Base-by-base conservation (phyloP, 192 early-diverging fungal species). In the Phycomyces blakesleeanus region DNA sequence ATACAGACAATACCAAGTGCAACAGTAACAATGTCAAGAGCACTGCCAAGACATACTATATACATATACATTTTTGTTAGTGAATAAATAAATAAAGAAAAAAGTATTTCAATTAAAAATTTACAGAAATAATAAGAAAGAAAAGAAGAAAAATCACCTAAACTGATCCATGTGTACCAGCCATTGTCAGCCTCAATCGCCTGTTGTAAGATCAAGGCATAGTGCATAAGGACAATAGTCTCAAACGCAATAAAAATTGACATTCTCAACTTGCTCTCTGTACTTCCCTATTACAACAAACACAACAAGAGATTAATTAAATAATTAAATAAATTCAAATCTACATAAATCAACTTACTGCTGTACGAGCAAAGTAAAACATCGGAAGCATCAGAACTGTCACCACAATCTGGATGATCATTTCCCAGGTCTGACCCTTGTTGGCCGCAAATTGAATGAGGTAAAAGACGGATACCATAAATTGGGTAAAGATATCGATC, bases 401-500 rank as follows among this genome's bases (percentile, higher is more conserved):
- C 12, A 76, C 58, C 9, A 51, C 57, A 20, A 71, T 22, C 44
- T 76, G 74, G 51, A 76, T 49, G n/a, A 37, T 40, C 18, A 59
- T 67, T 38, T 63, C 61, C 74, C 74, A 71, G 11, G 51, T 7
- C 3, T 38, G 24, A 9, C 57, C 52, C 7, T n/a, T 38, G 22
- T 58, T 60, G 8, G 66, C 26, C 14, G 55, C 69, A 40, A 61
- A 71, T 37, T 73, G 71, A 20, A 73, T 73, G 16, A 73, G 20
- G 51, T 73, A 73, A 55, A 76, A 76, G n/a, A 70, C 37, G 3
- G 74, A 76, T 12, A 76, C 66, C 38, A 76, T 24, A 50, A 76
- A 76, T 26, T 76, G 57, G 6, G 74, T 71, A 38, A 71, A 76
- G 40, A 76, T 68, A 65, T 76, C 62, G 22, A 76, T 71, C 61